These are phyloP conservation scores for Nitzschia palea DNA, from an alignment of 108 stramenopile genomes.

Conservation along the genomic window DNA sequence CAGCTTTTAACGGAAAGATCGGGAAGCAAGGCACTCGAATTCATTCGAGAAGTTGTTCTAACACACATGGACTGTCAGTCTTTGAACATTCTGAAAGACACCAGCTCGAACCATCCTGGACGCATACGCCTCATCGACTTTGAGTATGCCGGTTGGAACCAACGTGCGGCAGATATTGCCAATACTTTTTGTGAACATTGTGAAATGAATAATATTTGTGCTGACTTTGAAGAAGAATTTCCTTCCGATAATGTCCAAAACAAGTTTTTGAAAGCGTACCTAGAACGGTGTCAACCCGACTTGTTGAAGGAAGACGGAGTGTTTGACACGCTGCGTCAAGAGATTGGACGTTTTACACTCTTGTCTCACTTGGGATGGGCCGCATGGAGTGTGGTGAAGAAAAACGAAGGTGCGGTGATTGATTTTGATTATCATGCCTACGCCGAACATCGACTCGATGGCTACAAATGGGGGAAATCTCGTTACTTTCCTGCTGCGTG, in stretches of 20 bases:
- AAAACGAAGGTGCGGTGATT: conserved; percentile 18
- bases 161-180: conserved; percentile 73
- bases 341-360: conserved; percentile 50
- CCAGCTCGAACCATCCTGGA: conserved; percentile 1
- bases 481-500: conserved; percentile 36
- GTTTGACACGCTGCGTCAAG: conserved; percentile 31
- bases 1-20: conserved; percentile 7
- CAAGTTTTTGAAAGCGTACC: conserved; percentile 50
- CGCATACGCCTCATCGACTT: conserved; percentile 68
- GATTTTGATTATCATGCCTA: conserved; percentile 81
- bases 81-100: conserved; percentile 41
- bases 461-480: conserved; percentile 43
- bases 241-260: conserved; percentile 32
- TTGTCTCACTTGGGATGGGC: conserved; percentile 76
- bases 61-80: conserved; percentile 66
- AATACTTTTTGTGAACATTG: conserved; percentile 84
- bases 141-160: conserved; percentile 81
- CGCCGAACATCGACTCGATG: conserved; percentile 63
- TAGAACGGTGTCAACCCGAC: conserved; percentile 5
- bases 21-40: conserved; percentile 23
- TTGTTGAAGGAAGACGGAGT: conserved; percentile 17
- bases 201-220: conserved; percentile 64
- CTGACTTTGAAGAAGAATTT: conserved; percentile 58
- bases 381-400: conserved; percentile 68
- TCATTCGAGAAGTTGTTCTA: conserved; percentile 45